These are phyloP conservation scores for Wallemia ichthyophaga DNA, from an alignment of 1,284 basidiomycete genomes.

Conservation along the genomic window DNA sequence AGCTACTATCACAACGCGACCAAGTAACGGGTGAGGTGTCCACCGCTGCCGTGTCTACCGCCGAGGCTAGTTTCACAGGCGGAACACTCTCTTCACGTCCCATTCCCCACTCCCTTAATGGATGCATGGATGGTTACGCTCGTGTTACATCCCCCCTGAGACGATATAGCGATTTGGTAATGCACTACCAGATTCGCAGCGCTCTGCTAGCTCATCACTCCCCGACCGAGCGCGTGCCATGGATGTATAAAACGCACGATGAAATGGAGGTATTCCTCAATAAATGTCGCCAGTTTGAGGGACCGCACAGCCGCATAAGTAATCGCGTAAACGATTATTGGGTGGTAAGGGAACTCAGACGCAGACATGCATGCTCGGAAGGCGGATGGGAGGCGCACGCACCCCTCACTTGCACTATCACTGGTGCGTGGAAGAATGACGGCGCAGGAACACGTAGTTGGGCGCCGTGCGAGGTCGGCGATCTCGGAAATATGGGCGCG, in stretches of 20 bases:
- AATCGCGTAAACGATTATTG: not conserved
- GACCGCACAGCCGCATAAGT: not conserved
- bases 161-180: slow-evolving; percentile 50
- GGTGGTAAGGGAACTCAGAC: not conserved
- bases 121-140: slow-evolving; percentile 28
- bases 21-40: slow-evolving; percentile 12
- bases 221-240: not conserved
- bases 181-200: slow-evolving; percentile 83
- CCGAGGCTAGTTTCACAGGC: slow-evolving; percentile 10
- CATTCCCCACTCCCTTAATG: slow-evolving; percentile 32
- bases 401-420: not conserved
- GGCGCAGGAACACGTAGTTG: not conserved
- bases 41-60: slow-evolving; percentile 9
- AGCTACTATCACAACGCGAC: slow-evolving; percentile 12
- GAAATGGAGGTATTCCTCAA: not conserved
- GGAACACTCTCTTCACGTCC: slow-evolving; percentile 25
- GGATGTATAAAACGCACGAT: not conserved
- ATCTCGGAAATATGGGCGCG: not conserved
- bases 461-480: not conserved
- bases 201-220: slow-evolving; percentile 19
- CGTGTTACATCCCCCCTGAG: slow-evolving; percentile 70
- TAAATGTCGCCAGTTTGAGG: not conserved
- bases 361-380: not conserved
- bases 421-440: not conserved
- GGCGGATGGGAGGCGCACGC: not conserved